Base-by-base conservation (phyloP, 495 filamentous ascomycete genomes). In the Daldinia caldariorum region DNA sequence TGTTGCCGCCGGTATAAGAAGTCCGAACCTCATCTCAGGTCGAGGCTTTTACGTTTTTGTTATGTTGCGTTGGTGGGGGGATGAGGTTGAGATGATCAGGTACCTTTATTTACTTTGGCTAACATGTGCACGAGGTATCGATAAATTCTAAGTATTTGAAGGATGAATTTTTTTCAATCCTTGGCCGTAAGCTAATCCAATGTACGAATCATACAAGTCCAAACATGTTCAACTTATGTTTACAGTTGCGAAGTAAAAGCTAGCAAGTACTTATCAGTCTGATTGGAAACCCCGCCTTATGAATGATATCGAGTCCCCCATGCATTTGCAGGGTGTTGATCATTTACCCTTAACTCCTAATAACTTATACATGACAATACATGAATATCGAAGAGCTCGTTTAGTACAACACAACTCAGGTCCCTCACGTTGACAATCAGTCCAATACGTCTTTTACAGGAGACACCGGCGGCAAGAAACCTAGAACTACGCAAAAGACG, bases 1-100 rank as follows among this genome's bases (percentile, higher is more conserved):
- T 3, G 43, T 29, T 22, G 49, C 47, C 13, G 67, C 47, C 47
- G 38, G 13, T 3, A 31, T 16, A 13, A 20, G n/a, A 29, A 14
- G 57, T 32, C 22, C 4, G 22, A 49, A 13, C 35, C 14, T 43
- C 65, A 61, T 67, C 22, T 43, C 45, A 7, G 34, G 8, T 12
- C 9, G 3, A 10, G 9, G 18, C 43, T 47, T 6, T 2, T 47
- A 10, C 22, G 16, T n/a, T n/a, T 0, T 1, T 35, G 34, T 7
- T 35, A 10, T 35, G 34, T 5, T 10, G 0, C 34, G 34, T 35
- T 35, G 5, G 34, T 34, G 34, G 5, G 9, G 5, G 34, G 34
- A 7, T 35, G 34, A 35, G 34, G 6, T 35, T 35, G 34, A 35
- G 34, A 35, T 35, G 34, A 35, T 26, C 3, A 35, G 34, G 34